A percentile compares a stretch with the other conserved stretches of the same genome.
Conservation (phyloP, 306 rosid species). For the Begonia fuchsioides region DNA sequence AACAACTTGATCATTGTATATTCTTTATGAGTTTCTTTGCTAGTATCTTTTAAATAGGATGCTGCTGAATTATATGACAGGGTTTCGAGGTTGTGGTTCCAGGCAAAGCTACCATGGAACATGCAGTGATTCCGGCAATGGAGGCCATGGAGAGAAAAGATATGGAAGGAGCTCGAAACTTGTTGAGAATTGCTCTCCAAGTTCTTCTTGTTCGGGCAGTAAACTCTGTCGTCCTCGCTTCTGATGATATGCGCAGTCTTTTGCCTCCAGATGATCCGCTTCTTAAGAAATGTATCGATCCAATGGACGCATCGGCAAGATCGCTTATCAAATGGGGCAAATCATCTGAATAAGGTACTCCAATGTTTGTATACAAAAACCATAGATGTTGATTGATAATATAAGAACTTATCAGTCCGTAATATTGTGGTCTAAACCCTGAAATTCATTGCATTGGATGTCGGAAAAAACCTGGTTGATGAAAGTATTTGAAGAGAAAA, state of each 20-base stretch:
- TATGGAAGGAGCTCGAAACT: constrained; percentile 64
- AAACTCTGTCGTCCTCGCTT: constrained; percentile 48
- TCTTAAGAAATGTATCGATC: constrained; percentile 28
- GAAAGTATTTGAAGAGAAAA: too few relatives aligned
- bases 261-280: constrained; percentile 46
- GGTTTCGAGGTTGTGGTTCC: constrained; percentile 69
- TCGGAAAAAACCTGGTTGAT: too few relatives aligned
- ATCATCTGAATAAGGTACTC: constrained; percentile 10
- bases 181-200: constrained; percentile 58
- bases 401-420: too few relatives aligned
- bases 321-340: constrained; percentile 30
- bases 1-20: too few relatives aligned
- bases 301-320: constrained; percentile 30
- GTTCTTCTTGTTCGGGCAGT: constrained; percentile 68
- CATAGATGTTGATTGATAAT: too few relatives aligned
- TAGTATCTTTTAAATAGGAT: too few relatives aligned
- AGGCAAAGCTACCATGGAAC: constrained; percentile 67
- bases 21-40: too few relatives aligned
- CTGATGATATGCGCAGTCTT: constrained; percentile 43
- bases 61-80: constrained; percentile 13
- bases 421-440: too few relatives aligned
- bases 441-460: too few relatives aligned
- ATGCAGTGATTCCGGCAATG: constrained; percentile 47
- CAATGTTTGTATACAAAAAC: too few relatives aligned
- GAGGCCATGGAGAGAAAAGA: constrained; percentile 66